A percentile compares a stretch with the other conserved stretches of the same genome.
These are phyloP conservation scores for Sporobolomyces phaffii DNA, from an alignment of 768 basidiomycete species.

Conservation along the genomic window DNA sequence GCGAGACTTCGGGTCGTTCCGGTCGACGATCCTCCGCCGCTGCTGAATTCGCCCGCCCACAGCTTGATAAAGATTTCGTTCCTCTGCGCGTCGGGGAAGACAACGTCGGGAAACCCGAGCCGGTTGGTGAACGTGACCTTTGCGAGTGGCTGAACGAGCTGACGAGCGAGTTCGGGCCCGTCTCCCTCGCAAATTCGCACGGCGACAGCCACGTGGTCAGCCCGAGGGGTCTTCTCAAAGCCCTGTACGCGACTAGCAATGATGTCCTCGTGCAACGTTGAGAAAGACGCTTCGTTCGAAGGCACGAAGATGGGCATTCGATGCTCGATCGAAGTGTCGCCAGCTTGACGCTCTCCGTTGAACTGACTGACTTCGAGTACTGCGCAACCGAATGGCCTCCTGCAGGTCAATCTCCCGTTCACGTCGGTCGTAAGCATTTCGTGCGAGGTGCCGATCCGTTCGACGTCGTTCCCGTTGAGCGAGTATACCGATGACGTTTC, in stretches of 20 bases:
- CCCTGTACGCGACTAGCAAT: conserved; percentile 71
- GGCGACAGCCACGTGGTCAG: conserved; percentile 77
- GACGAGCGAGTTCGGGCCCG: conserved; percentile 62
- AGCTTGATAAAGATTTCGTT: conserved; percentile 95
- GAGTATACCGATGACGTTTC: not conserved
- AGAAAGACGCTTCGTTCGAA: conserved; percentile 73
- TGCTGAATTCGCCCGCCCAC: conserved; percentile 79
- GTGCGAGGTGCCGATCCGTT: not conserved
- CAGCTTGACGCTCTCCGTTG: conserved; percentile 40
- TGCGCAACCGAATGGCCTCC: conserved; percentile 93
- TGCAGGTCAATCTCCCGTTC: conserved; percentile 49
- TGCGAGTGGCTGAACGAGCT: conserved; percentile 71
- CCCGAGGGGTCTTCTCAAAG: conserved; percentile 76
- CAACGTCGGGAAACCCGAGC: conserved; percentile 91
- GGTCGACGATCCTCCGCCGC: conserved; percentile 31
- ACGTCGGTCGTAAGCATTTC: conserved; percentile 25
- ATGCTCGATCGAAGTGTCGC: conserved; percentile 68
- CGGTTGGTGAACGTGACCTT: conserved; percentile 75
- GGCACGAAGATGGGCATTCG: conserved; percentile 83
- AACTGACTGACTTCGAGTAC: conserved; percentile 77
- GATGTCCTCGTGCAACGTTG: conserved; percentile 91
- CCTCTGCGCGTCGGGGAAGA: conserved; percentile 82
- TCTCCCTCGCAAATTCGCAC: conserved; percentile 85
- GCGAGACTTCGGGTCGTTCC: conserved; percentile 45
- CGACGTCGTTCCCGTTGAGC: not conserved